Base-by-base conservation (phyloP, 805 yeast genomes). In the Sugiyamaella lignohabitans region DNA sequence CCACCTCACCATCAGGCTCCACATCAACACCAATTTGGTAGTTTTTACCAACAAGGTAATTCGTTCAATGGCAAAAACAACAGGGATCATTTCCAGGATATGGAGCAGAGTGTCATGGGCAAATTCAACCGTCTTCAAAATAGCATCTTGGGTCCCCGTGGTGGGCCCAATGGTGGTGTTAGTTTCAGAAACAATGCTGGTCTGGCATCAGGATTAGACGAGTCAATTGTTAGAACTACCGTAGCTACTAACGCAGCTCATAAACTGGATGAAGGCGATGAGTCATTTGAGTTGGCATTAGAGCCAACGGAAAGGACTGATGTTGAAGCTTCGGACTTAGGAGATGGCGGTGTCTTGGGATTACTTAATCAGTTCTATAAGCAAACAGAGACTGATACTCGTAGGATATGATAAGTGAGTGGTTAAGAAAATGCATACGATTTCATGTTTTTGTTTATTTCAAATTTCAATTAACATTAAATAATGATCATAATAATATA, bases 301-400 rank as follows among this genome's bases (percentile, higher is more conserved):
- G 18, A 51, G 41, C 11, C 35, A n/a, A 37, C 45, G 16, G 55
- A 52, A 2, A 40, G 42, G 11, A 50, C 45, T 3, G 78, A 75
- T 14, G 76, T 71, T 49, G 70, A 67, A 5, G 62, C 57, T 29
- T 61, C 61, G 27, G 68, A 65, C 8, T 66, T 62, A 3, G 60
- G 53, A 4, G 60, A 59, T 49, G 59, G 67, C 3, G 91, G 91
- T 0, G 93, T 80, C n/a, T 68, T 81, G 38, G 94, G 93, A 1
- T 72, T 88, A 67, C 72, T 88, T 40, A 87, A 86, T 60, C 88
- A 87, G 59, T 82, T 86, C 51, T 87, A 87, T 60, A 81, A 87
- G 40, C 58, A 53, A 35, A 48, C 53, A 16, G 57, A 46, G 96
- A 89, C 21, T 22, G 37, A 35, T 10, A 23, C 38, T 3, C 38